A percentile compares a stretch with the other conserved stretches of the same genome.
These are phyloP conservation scores for Paramecium biaurelia DNA, from an alignment of 73 alveolate species.

Conservation along the genomic window DNA sequence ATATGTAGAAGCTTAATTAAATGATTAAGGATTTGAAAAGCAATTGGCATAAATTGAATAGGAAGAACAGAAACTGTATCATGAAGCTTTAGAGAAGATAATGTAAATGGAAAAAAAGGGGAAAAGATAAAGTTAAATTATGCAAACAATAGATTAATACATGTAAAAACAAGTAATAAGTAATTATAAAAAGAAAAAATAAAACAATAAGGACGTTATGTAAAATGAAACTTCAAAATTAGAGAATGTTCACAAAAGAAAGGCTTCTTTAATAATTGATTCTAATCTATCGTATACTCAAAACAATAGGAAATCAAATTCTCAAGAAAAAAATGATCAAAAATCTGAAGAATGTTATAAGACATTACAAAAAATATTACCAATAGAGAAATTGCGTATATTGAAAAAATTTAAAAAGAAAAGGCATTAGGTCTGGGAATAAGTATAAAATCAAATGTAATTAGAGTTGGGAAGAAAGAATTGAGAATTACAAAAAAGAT, in stretches of 20 bases:
- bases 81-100: conserved; percentile 34
- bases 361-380: not conserved
- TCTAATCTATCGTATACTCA: not conserved
- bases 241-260: not conserved
- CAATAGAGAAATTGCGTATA: not conserved
- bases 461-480: conserved; percentile 66
- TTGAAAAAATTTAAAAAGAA: conserved; percentile 8
- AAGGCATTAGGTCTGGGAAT: conserved; percentile 38
- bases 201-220: not conserved
- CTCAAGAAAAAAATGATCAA: not conserved
- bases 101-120: conserved; percentile 48
- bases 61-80: not conserved
- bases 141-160: conserved; percentile 1
- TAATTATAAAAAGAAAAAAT: not conserved
- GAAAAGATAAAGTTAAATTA: conserved; percentile 22
- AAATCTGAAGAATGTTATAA: not conserved
- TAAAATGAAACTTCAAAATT: not conserved
- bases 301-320: not conserved
- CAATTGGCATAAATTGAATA: conserved; percentile 7
- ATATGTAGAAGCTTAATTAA: not conserved
- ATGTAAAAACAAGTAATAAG: not conserved
- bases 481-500: conserved; percentile 53
- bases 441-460: not conserved
- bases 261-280: not conserved
- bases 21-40: conserved; percentile 35